A percentile compares a stretch with the other conserved stretches of the same genome.
Evolutionary conservation across 73 alveolate genomes (phyloP).

Genomic region (Paramecium pentaurelia): DNA sequence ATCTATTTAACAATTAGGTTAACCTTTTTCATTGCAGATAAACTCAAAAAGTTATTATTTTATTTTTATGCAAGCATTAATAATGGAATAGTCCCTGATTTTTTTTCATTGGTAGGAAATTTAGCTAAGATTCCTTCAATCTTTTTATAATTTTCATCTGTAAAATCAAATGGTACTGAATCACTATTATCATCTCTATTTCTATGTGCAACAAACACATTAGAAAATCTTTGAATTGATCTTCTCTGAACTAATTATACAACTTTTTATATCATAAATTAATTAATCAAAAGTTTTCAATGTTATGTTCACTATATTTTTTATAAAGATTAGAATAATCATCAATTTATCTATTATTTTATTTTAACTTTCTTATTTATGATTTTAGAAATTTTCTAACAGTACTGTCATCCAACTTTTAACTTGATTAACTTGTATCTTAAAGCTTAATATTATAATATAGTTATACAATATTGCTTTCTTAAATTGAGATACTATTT

Average conservation of each 20-base stretch:
- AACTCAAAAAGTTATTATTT: slow-evolving; percentile 78
- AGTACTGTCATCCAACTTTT: not conserved
- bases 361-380: not conserved
- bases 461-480: not conserved
- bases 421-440: not conserved
- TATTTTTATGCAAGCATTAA: slow-evolving; percentile 79
- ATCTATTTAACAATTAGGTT: not conserved
- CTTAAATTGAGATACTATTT: not conserved
- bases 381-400: not conserved
- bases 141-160: slow-evolving; percentile 76
- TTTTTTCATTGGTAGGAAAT: slow-evolving; percentile 81
- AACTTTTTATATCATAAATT: slow-evolving; percentile 36
- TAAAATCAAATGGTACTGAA: slow-evolving; percentile 85
- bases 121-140: slow-evolving; percentile 68
- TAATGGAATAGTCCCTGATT: slow-evolving; percentile 79
- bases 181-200: slow-evolving; percentile 67
- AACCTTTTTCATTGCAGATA: slow-evolving; percentile 88
- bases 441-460: not conserved
- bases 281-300: slow-evolving; percentile 13
- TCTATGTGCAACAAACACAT: slow-evolving; percentile 41
- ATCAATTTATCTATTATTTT: slow-evolving; percentile 36
- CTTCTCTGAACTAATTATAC: not conserved
- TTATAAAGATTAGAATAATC: slow-evolving; percentile 14
- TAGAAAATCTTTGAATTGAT: not conserved
- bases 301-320: slow-evolving; percentile 16